Evolutionary conservation across 2,329 filamentous ascomycete genomes (phyloP), one percentile per base, ranked within the genome.

Genomic region (Calonectria leucothoes): DNA sequence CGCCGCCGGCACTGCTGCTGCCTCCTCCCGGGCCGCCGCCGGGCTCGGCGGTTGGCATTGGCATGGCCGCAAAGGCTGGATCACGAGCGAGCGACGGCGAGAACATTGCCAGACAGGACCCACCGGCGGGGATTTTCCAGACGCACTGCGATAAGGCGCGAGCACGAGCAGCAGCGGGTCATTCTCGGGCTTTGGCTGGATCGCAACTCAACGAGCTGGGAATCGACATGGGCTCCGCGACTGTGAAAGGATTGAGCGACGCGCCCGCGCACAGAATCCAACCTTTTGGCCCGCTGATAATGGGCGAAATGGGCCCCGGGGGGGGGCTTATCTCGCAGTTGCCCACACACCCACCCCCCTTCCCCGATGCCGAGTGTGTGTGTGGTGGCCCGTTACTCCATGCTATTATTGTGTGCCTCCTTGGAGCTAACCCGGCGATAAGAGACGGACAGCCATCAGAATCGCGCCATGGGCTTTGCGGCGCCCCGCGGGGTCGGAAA

Each of bases 401-500:
- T 69, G 42, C 39, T 59, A 48, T 55, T 55, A 39, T 59, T 61
- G 59, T 64, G 59, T 42, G 59, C 39, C 37, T 61, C 35, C 10
- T 25, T 27, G 55, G 55, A 61, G 55, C 35, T 61, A 57, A 37
- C 55, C 33, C 33, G 42, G 67, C 67, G 67, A 69, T 69, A 69
- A 69, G 66, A 29, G n/a, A 64, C 37, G 33, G 37, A 33, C 37
- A 49, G 25, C 45, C 31, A 23, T 31, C 14, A n/a, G 17, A 12
- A 55, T 61, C 23, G 55, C 55, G 55, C 55, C 55, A 61, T 61
- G 35, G n/a, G 51, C 33, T 12, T 39, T 27, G 55, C 33, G 51
- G 66, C 25, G 66, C 75, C 75, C 77, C 77, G 77, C 77, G 76
- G 74, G 73, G 77, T 75, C 76, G 77, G 77, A 74, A 76, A 51